Evolutionary conservation across 2,329 filamentous ascomycete genomes (phyloP).

Genomic region (Cadophora sp.): DNA sequence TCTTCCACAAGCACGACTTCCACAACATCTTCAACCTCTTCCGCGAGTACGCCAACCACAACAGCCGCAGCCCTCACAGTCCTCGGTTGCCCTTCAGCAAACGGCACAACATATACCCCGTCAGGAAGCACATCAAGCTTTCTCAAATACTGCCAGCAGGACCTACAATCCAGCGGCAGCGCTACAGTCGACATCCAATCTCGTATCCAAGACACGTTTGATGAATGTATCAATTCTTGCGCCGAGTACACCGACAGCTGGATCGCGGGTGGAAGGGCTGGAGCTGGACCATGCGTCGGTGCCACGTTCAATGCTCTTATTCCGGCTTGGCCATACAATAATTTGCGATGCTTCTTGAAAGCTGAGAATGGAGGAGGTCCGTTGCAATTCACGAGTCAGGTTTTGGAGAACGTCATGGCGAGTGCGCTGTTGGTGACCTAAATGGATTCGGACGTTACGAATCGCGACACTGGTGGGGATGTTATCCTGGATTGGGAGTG

Average conservation of each 20-base stretch:
- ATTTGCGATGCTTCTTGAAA: constrained; percentile 1
- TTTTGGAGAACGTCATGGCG: constrained; percentile 7
- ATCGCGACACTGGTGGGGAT: too few relatives aligned
- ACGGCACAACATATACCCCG: constrained; percentile 1
- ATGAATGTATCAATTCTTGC: neutral
- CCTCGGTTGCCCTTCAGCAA: constrained; percentile 7
- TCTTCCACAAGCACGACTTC: constrained; percentile 2
- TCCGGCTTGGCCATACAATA: neutral
- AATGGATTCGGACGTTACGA: neutral
- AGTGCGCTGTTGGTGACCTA: neutral
- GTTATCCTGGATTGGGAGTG: too few relatives aligned
- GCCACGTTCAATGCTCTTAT: neutral
- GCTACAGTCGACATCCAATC: constrained; percentile 7
- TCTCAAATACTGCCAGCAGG: neutral
- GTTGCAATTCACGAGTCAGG: neutral
- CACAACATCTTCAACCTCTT: neutral
- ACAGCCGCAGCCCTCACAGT: constrained; percentile 5
- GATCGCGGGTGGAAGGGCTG: neutral
- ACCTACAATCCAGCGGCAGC: neutral
- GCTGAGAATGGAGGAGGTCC: constrained; percentile 6
- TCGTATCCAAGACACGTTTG: neutral
- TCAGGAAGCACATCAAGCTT: neutral
- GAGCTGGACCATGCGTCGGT: neutral
- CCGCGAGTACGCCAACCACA: neutral
- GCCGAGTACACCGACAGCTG: neutral